phyloP scores from a whole-genome alignment of 2,329 filamentous ascomycete genomes.

The Helminthosporium solani region DNA sequence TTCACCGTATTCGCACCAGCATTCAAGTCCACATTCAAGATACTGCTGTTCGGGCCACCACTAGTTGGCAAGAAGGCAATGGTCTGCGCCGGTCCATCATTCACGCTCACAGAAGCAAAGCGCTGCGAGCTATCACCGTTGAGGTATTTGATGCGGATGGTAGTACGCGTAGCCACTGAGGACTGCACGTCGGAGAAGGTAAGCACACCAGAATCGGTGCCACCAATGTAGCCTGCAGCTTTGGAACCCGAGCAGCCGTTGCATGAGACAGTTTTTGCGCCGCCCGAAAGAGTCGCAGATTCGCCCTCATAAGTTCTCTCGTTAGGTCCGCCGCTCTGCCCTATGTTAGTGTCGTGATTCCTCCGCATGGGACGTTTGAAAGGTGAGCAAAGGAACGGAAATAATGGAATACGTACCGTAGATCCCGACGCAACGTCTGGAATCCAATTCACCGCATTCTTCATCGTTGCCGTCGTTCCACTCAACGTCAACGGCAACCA shows the following conservation, averaged over 20 bases:
- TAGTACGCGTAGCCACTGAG: constrained; percentile 49
- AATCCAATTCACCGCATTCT: constrained; percentile 59
- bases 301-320: constrained; percentile 58
- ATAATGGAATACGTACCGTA: constrained; percentile 27
- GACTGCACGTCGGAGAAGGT: constrained; percentile 52
- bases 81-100: constrained; percentile 50
- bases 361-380: background rate
- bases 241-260: constrained; percentile 52
- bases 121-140: constrained; percentile 58
- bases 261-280: constrained; percentile 52
- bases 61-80: constrained; percentile 57
- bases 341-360: background rate
- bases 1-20: constrained; percentile 53
- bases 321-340: constrained; percentile 39
- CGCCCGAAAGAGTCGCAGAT: constrained; percentile 46
- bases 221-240: constrained; percentile 52
- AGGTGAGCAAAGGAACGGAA: background rate
- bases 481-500: constrained; percentile 62
- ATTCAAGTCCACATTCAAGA: constrained; percentile 52
- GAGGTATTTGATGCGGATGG: constrained; percentile 56
- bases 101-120: constrained; percentile 58
- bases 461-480: constrained; percentile 53
- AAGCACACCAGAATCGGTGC: constrained; percentile 51
- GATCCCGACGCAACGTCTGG: constrained; percentile 48
- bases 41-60: constrained; percentile 50